phyloP scores from a whole-genome alignment of 1,139 yeast genomes.

The Nakaseomyces kungkrabaensis region DNA sequence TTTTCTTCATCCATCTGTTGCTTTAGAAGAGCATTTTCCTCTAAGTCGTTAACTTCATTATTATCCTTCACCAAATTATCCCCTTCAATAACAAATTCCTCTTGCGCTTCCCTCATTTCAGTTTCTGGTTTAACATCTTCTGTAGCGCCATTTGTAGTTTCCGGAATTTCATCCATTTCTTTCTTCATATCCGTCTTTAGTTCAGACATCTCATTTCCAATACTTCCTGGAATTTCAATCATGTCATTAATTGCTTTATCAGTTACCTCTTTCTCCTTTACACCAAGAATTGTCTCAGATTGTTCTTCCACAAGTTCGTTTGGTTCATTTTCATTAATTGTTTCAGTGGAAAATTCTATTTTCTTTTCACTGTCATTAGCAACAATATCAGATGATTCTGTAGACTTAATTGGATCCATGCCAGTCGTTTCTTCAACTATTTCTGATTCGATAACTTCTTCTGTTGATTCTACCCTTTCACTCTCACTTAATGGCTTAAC shows the following conservation, averaged over 20 bases:
- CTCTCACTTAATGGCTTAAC: not conserved
- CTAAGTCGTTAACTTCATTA: not conserved
- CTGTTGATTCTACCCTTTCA: not conserved
- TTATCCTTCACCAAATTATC: not conserved
- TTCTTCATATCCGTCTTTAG: not conserved
- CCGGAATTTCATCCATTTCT: not conserved
- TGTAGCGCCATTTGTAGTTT: not conserved
- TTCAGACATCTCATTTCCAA: not conserved
- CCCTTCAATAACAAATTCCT: not conserved
- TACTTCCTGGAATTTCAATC: not conserved
- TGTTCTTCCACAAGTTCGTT: too few species aligned
- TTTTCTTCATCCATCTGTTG: slow-evolving; percentile 1
- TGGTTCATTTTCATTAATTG: too few species aligned
- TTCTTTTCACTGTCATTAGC: not conserved
- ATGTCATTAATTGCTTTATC: not conserved
- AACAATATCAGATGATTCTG: not conserved
- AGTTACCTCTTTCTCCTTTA: not conserved
- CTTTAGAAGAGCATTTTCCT: not conserved
- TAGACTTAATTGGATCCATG: not conserved
- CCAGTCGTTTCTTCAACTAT: not conserved
- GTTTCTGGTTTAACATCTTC: not conserved
- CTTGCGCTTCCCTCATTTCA: not conserved
- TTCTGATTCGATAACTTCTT: not conserved
- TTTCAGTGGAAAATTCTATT: too few species aligned
- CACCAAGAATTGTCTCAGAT: not conserved